These are phyloP conservation scores for Euphorbia pulcherrima DNA, from an alignment of 345 rosid species.

Conservation along the genomic window DNA sequence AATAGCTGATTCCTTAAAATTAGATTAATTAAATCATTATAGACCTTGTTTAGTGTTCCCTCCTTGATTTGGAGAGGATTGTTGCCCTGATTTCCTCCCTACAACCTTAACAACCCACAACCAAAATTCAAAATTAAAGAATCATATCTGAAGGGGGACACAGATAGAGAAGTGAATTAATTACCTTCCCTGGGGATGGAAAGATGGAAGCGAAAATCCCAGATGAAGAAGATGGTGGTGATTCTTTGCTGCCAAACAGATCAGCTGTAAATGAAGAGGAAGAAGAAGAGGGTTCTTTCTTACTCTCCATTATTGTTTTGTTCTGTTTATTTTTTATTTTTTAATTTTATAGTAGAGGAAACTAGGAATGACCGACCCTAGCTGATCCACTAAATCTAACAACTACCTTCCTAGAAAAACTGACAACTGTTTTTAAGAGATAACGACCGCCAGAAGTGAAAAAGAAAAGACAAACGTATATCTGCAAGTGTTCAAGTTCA, in stretches of 20 bases:
- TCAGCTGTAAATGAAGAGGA: constrained; percentile 54
- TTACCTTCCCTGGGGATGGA: constrained; percentile 52
- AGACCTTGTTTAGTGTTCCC: constrained; percentile 46
- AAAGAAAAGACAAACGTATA: too few species aligned
- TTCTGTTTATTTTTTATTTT: background rate
- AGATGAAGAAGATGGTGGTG: constrained; percentile 42
- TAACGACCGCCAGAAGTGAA: too few species aligned
- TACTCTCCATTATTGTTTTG: constrained; percentile 41
- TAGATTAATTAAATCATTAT: background rate
- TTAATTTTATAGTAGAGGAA: background rate
- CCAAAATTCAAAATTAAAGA: constrained; percentile 11
- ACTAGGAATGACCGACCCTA: background rate
- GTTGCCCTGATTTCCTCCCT: constrained; percentile 45
- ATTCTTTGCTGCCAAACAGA: constrained; percentile 64
- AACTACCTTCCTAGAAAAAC: constrained; percentile 2
- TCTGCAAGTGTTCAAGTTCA: too few species aligned
- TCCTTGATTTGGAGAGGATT: constrained; percentile 32
- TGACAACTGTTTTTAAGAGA: background rate
- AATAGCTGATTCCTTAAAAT: background rate
- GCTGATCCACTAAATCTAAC: background rate
- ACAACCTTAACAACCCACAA: constrained; percentile 35
- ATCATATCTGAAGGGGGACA: too few species aligned
- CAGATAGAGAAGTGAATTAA: background rate
- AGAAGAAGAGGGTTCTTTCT: constrained; percentile 41
- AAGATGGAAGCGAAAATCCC: constrained; percentile 61